phyloP scores from a whole-genome alignment of 805 yeast genomes.

The Wickerhamiella alocasiicola region DNA sequence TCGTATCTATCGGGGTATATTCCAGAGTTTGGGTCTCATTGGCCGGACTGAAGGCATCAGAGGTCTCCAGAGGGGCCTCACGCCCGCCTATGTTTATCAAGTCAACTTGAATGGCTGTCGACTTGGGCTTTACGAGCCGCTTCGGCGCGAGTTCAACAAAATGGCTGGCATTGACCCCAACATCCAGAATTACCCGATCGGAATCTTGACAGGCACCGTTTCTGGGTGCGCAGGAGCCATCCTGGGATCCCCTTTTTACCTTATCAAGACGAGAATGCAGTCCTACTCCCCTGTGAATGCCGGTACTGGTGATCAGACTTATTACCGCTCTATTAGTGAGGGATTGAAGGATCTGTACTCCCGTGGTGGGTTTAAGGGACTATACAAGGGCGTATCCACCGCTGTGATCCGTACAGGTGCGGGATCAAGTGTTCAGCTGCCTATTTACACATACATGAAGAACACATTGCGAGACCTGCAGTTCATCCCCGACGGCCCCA shows the following conservation, averaged over 20 bases:
- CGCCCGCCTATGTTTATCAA: slow-evolving; percentile 84
- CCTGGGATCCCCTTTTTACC: slow-evolving; percentile 80
- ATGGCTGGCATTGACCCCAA: slow-evolving; percentile 37
- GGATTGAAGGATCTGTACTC: slow-evolving; percentile 53
- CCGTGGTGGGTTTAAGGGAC: slow-evolving; percentile 64
- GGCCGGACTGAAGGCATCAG: slow-evolving; percentile 69
- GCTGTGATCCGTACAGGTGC: slow-evolving; percentile 90
- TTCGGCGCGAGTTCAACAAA: slow-evolving; percentile 47
- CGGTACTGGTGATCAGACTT: slow-evolving; percentile 84
- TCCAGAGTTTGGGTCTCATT: slow-evolving; percentile 69
- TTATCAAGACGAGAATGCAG: slow-evolving; percentile 94
- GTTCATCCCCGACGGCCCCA: slow-evolving; percentile 44
- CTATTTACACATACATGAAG: slow-evolving; percentile 74
- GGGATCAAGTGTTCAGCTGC: slow-evolving; percentile 91
- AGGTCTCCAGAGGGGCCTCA: slow-evolving; percentile 81
- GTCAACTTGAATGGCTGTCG: slow-evolving; percentile 88
- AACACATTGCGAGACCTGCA: slow-evolving; percentile 42
- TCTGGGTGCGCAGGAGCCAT: slow-evolving; percentile 87
- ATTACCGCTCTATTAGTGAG: slow-evolving; percentile 54
- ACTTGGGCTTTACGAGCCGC: slow-evolving; percentile 87
- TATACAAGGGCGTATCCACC: slow-evolving; percentile 86
- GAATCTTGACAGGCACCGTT: slow-evolving; percentile 64
- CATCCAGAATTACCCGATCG: slow-evolving; percentile 48
- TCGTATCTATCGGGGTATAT: slow-evolving; percentile 63
- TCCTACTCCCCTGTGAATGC: slow-evolving; percentile 53